A percentile compares a stretch with the other conserved stretches of the same genome.
Evolutionary conservation across 2,329 filamentous ascomycete genomes (phyloP).

Genomic region (Apiospora saccharicola): DNA sequence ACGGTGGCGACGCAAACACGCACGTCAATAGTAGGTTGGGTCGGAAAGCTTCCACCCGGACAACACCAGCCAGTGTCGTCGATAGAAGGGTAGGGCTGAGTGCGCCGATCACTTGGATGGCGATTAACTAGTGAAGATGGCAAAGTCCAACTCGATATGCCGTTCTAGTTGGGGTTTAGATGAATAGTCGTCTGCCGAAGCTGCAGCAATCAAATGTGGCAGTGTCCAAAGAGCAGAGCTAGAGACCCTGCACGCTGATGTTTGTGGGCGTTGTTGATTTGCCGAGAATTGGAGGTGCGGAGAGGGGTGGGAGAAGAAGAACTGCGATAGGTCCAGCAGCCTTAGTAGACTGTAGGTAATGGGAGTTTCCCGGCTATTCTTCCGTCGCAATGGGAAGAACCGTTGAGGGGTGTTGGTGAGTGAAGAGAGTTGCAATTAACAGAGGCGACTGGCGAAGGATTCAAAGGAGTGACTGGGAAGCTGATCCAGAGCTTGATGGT

Average conservation of each 20-base stretch:
- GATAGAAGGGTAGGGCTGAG: slow-evolving; percentile 10
- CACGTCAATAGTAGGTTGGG: slow-evolving; percentile 1
- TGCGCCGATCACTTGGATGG: slow-evolving; percentile 10
- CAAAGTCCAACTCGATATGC: neutral
- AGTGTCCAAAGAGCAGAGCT: slow-evolving; percentile 1
- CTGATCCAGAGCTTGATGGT: slow-evolving; percentile 15
- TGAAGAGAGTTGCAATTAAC: slow-evolving; percentile 1
- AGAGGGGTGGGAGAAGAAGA: slow-evolving; percentile 11
- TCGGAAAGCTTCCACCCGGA: slow-evolving; percentile 14
- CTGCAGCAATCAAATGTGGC: neutral
- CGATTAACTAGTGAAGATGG: neutral
- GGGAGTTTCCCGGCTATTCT: slow-evolving; percentile 11
- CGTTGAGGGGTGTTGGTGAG: neutral
- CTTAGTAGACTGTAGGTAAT: slow-evolving; percentile 8
- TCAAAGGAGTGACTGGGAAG: slow-evolving; percentile 21
- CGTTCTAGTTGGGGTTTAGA: neutral
- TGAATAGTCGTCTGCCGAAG: neutral
- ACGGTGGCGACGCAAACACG: slow-evolving; percentile 11
- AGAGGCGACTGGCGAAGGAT: slow-evolving; percentile 12
- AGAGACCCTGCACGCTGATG: neutral
- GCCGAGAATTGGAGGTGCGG: slow-evolving; percentile 14
- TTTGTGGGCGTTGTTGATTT: slow-evolving; percentile 10
- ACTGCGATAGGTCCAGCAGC: slow-evolving; percentile 15
- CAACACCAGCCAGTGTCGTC: slow-evolving; percentile 10
- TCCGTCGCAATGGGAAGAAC: neutral